Base-by-base conservation (phyloP, 2,329 filamentous ascomycete genomes). In the Penicillium sp. region DNA sequence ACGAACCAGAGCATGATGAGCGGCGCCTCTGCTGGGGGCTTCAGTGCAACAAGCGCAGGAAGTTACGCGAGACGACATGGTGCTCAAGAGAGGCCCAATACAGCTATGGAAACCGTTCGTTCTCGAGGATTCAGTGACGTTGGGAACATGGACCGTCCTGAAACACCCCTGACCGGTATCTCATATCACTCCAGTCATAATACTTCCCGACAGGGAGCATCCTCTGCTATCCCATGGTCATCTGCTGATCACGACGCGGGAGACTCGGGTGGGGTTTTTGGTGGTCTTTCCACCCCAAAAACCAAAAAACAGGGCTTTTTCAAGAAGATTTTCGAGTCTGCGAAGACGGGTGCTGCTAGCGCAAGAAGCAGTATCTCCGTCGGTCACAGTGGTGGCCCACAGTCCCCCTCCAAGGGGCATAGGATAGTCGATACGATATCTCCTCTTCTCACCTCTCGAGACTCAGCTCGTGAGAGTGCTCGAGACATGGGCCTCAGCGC, bases 11-110 rank as follows among this genome's bases (percentile, higher is more conserved):
- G 90, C 65, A 72, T 99, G 41, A 96, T 96, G 93, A 97, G 93
- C 70, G 94, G 93, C 3, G 81, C 84, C 47, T 97, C 94, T 48
- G 94, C 94, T 0, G 86, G 92, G 46, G 93, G 83, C 12, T 90
- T 96, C 72, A 97, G 93, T 70, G 89, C 91, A 46, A 97, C 94
- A 15, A 97, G 94, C 73, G 94, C 94, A 15, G 94, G 92, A 49
- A 97, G 93, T 73, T 84, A 95, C 59, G 92, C 91, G 28, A 85
- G 92, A 56, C 88, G 89, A 65, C 59, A 72, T 71, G 47, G 68
- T 52, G 47, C 61, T 57, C 59, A 63, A 29, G 68, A 71, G 68
- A 76, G 71, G 68, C 79, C 65, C 45, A 78, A 65, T 72, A 79
- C 75, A 16, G 71, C 74, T 15, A 67, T 73, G 42, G 71, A 73